Base-by-base conservation (phyloP, 2,329 filamentous ascomycete species). In the Aspergillus caelatus region DNA sequence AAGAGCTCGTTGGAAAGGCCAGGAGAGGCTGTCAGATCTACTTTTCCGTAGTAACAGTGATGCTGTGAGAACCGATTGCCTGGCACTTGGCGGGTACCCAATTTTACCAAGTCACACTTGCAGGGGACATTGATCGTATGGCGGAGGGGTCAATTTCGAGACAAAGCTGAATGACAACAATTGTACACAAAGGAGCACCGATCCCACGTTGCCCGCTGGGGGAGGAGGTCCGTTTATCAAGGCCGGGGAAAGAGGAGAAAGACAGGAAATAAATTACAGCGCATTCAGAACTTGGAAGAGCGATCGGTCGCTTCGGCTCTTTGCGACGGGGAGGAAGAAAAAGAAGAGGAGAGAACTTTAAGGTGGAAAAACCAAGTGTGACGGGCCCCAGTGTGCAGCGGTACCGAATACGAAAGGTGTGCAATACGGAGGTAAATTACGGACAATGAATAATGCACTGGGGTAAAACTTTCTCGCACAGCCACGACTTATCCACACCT, bases 51-150 rank as follows among this genome's bases (percentile, higher is more conserved):
- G 54, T 30, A 28, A 56, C 34, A 57, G 60, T 48, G 39, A 28
- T 11, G 52, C 36, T 28, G 48, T 23, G 32, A 41, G 58, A 54
- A 50, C 39, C 48, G 34, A 36, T 43, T 41, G 52, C 58, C 58
- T 56, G 67, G 48, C 48, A 41, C 45, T 28, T 46, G 43, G 65
- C 61, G 64, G 63, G 65, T 67, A 69, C 60, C 61, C 62, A 65
- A 68, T 62, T 61, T 61, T 58, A 58, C 62, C 63, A 63, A 62
- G 61, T 65, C 62, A 65, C 65, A 61, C 66, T 63, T 66, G 63
- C 62, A 63, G 64, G 61, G 52, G 54, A 61, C 52, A 61, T 50
- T 16, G 57, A 56, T 52, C 55, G 52, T 54, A 54, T 36, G 52
- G 52, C 52, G 52, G 52, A 16, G 30, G 28, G 52, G 46, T 32